phyloP scores from a whole-genome alignment of 2,329 filamentous ascomycete genomes.

The Thermoascus crustaceus region DNA sequence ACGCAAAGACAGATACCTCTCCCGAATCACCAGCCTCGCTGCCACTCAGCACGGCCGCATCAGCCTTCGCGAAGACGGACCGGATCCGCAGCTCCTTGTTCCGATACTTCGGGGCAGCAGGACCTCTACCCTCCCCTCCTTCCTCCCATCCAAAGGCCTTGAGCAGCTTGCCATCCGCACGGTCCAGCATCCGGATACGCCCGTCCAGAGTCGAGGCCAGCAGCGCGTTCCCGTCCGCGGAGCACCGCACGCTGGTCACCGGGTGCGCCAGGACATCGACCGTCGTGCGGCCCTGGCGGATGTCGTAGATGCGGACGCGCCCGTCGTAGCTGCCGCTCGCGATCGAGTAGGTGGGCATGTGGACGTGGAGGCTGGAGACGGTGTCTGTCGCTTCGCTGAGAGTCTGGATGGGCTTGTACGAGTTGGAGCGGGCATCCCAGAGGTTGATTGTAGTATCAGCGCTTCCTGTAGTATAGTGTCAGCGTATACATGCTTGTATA shows the following conservation, averaged over 20 bases:
- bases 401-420: slow-evolving; percentile 35
- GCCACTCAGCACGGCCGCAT: slow-evolving; percentile 70
- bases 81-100: slow-evolving; percentile 70
- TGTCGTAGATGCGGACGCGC: slow-evolving; percentile 70
- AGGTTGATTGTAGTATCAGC: slow-evolving; percentile 36
- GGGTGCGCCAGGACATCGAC: slow-evolving; percentile 59
- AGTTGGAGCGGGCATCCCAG: slow-evolving; percentile 35
- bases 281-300: slow-evolving; percentile 63
- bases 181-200: slow-evolving; percentile 72
- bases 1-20: slow-evolving; percentile 46
- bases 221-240: slow-evolving; percentile 64
- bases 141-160: slow-evolving; percentile 57
- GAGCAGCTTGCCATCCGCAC: slow-evolving; percentile 62
- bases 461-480: slow-evolving; percentile 26
- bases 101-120: slow-evolving; percentile 29
- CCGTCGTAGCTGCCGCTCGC: slow-evolving; percentile 77
- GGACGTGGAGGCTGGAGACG: slow-evolving; percentile 32
- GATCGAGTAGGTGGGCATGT: slow-evolving; percentile 43
- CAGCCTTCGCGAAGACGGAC: slow-evolving; percentile 64
- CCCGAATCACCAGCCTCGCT: slow-evolving; percentile 51
- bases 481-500: too few species aligned
- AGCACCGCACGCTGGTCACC: slow-evolving; percentile 68
- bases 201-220: slow-evolving; percentile 70
- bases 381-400: slow-evolving; percentile 35
- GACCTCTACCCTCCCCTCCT: slow-evolving; percentile 29